phyloP scores from a whole-genome alignment of 257 asterid species.

The Datura wrightii region DNA sequence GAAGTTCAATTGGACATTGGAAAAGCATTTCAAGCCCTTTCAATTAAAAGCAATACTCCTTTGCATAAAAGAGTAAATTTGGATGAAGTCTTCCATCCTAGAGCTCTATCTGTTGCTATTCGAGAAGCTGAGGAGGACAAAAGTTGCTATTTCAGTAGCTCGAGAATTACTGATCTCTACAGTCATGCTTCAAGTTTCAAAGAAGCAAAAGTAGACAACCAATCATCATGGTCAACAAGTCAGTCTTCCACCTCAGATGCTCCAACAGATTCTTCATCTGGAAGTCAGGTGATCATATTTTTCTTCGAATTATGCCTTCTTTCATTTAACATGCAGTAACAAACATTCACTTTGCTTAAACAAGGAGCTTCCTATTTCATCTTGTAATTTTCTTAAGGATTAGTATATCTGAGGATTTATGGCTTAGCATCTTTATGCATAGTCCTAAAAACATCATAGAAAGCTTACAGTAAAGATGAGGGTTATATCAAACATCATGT shows the following conservation, averaged over 20 bases:
- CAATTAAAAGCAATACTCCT: slow-evolving; percentile 20
- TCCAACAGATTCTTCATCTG: slow-evolving; percentile 44
- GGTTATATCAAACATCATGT: background rate
- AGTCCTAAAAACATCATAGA: background rate
- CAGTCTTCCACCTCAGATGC: slow-evolving; percentile 52
- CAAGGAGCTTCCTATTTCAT: slow-evolving; percentile 15
- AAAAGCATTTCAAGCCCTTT: slow-evolving; percentile 23
- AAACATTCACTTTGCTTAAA: slow-evolving; percentile 1
- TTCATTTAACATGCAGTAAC: background rate
- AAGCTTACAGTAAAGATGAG: background rate
- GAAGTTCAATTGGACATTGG: slow-evolving; percentile 36
- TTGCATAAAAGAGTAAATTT: slow-evolving; percentile 37
- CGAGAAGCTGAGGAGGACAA: slow-evolving; percentile 28
- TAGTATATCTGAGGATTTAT: background rate
- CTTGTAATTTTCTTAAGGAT: background rate
- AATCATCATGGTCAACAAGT: slow-evolving; percentile 30
- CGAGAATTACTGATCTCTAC: background rate
- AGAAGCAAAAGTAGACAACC: slow-evolving; percentile 36
- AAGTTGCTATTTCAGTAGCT: slow-evolving; percentile 31
- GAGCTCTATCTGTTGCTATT: slow-evolving; percentile 36
- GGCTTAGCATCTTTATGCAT: background rate
- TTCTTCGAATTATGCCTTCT: background rate
- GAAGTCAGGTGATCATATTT: slow-evolving; percentile 55
- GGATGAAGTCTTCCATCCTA: slow-evolving; percentile 42
- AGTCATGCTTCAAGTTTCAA: slow-evolving; percentile 24